Percentiles rank a stretch among this genome's conserved stretches.
Conservation (phyloP, 2,329 filamentous ascomycete species). For the Paecilomyces sp. region DNA sequence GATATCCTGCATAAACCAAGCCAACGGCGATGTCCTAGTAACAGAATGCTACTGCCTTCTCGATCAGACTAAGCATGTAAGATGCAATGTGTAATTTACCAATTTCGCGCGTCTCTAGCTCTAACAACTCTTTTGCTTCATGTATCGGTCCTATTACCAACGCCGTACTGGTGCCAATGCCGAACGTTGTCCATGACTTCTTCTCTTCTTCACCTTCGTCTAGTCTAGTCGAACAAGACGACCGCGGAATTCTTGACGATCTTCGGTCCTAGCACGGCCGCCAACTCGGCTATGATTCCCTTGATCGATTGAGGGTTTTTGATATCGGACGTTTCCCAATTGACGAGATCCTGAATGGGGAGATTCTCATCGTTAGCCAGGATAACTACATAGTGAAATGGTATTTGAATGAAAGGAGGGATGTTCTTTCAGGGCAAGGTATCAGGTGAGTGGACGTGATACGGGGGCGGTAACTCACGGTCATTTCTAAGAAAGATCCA, state of each 20-base stretch:
- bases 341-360: slow-evolving; percentile 33
- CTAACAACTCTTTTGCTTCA: too few relatives aligned
- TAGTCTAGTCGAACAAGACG: slow-evolving; percentile 31
- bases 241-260: slow-evolving; percentile 34
- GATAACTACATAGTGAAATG: background rate
- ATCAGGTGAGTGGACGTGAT: background rate
- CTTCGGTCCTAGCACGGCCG: slow-evolving; percentile 37
- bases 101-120: too few relatives aligned
- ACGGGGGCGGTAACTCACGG: slow-evolving; percentile 19
- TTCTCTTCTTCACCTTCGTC: background rate
- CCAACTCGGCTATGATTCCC: slow-evolving; percentile 40
- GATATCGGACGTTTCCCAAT: slow-evolving; percentile 39
- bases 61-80: too few relatives aligned
- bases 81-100: too few relatives aligned
- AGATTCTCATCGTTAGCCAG: background rate
- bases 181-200: too few relatives aligned
- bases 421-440: background rate
- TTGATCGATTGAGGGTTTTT: slow-evolving; percentile 38
- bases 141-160: too few relatives aligned
- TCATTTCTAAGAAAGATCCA: slow-evolving; percentile 35
- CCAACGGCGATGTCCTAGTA: too few relatives aligned
- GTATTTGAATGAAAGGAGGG: background rate
- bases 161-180: too few relatives aligned
- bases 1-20: too few relatives aligned
- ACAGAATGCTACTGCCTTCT: too few relatives aligned